Base-by-base conservation (phyloP, 1,284 basidiomycete genomes). In the Gomphus bonarii region DNA sequence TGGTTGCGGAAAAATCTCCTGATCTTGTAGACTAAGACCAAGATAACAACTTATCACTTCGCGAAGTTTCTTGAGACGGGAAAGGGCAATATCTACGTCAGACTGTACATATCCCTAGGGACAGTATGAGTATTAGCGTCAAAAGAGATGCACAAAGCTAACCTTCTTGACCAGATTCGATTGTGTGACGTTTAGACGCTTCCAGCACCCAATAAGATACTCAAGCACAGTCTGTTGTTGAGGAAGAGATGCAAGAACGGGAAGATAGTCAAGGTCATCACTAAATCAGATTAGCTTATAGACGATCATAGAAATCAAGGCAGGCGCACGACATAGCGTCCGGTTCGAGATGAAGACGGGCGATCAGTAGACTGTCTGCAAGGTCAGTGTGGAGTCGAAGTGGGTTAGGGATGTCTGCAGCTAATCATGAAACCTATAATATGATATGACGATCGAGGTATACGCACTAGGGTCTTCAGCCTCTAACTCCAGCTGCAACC, bases 1-100 rank as follows among this genome's bases (percentile, higher is more conserved):
- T 0, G 94, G 91, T 65, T 94, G 90, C 50, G 92, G 89, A 63
- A 99, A 98, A 88, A 98, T 95, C 47, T 82, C 84, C 0, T 95
- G 91, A 60, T 95, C 93, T 70, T 95, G 91, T 9, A 99, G 73
- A 14, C 84, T 88, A 58, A 98, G 78, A 8, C 95, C 95, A 12
- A 86, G 81, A 69, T 99, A 99, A 55, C 90, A 93, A 60, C 97
- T 82, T 56, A 99, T 70, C 16, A 98, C 75, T 54, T 86, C 79
- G 43, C 85, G 84, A 30, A 91, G 69, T 65, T 85, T 89, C 48
- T 91, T 85, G 10, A 92, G 75, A 2, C 82, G 70, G 30, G 68
- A 69, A 6, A 80, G 71, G 40, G 89, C 90, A 61, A 73, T 72
- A 58, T 82, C 77, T 10, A 79, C 75, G 50, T 91, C 85, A 2